Evolutionary conservation across 768 basidiomycete genomes (phyloP).

Genomic region (Serendipita vermifera): DNA sequence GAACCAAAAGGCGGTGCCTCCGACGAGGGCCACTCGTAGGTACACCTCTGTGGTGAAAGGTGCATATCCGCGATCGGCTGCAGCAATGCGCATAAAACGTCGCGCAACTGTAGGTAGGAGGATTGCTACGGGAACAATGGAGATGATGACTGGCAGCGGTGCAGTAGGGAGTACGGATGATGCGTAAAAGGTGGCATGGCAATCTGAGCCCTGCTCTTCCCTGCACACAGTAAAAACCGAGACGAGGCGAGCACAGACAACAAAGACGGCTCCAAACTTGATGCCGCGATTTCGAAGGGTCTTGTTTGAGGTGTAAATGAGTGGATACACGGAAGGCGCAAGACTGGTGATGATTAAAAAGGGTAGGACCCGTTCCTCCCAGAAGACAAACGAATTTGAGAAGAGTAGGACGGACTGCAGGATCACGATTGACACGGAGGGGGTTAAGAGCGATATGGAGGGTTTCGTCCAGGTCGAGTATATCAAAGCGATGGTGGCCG

Average conservation of each 20-base stretch:
- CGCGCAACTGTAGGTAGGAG: slow-evolving; percentile 44
- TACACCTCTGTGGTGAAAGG: slow-evolving; percentile 46
- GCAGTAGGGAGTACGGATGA: slow-evolving; percentile 57
- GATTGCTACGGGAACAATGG: slow-evolving; percentile 45
- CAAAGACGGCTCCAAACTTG: slow-evolving; percentile 53
- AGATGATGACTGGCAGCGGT: slow-evolving; percentile 42
- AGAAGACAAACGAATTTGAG: slow-evolving; percentile 95
- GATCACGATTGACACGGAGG: slow-evolving; percentile 27
- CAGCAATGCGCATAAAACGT: slow-evolving; percentile 47
- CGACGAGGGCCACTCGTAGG: slow-evolving; percentile 44
- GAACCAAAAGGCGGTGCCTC: slow-evolving; percentile 59
- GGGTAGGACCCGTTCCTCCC: slow-evolving; percentile 78
- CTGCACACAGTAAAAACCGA: slow-evolving; percentile 76
- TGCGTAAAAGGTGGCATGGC: slow-evolving; percentile 78
- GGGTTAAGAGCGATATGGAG: background rate
- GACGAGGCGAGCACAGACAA: slow-evolving; percentile 59
- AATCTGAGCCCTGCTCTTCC: slow-evolving; percentile 81
- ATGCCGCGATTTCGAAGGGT: slow-evolving; percentile 66
- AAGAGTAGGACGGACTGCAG: slow-evolving; percentile 67
- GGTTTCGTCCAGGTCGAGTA: background rate
- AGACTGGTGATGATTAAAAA: slow-evolving; percentile 62
- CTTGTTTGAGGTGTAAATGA: slow-evolving; percentile 52
- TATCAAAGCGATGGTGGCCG: background rate
- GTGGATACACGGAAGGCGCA: slow-evolving; percentile 43
- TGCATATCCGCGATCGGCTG: slow-evolving; percentile 45